These are phyloP conservation scores for Malus sieversii DNA, from an alignment of 306 rosid genomes.

Conservation along the genomic window DNA sequence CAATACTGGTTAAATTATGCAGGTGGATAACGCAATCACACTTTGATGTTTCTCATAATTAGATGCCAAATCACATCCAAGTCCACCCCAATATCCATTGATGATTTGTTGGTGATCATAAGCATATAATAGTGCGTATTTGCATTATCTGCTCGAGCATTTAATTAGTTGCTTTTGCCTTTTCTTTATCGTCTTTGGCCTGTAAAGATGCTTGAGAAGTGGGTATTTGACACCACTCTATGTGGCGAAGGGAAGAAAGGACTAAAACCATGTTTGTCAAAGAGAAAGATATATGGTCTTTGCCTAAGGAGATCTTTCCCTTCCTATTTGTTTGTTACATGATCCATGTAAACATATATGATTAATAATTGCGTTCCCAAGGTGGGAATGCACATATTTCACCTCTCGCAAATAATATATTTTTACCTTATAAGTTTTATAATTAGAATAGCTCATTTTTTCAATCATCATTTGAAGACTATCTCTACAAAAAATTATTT, in stretches of 20 bases:
- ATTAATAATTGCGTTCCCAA: not conserved
- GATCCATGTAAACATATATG: not conserved
- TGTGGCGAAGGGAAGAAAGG: not conserved
- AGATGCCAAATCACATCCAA: not conserved
- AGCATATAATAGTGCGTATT: not conserved
- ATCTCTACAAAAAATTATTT: not conserved
- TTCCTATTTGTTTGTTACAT: not conserved
- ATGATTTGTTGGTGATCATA: not conserved
- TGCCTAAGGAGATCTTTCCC: not conserved
- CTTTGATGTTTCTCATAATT: too few species aligned
- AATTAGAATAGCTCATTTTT: too few species aligned
- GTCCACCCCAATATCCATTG: not conserved
- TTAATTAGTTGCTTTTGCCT: not conserved
- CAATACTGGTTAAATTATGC: too few species aligned
- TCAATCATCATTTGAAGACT: not conserved
- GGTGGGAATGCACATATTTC: too few species aligned
- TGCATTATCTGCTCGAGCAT: too few species aligned
- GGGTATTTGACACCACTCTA: not conserved
- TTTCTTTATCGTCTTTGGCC: not conserved
- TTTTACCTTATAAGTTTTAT: not conserved
- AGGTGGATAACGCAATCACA: too few species aligned
- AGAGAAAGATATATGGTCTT: not conserved
- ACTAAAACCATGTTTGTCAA: not conserved
- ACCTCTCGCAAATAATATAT: not conserved
- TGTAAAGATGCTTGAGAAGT: not conserved